Evolutionary conservation across 2,329 filamentous ascomycete genomes (phyloP).

Genomic region (Clonostachys solani): DNA sequence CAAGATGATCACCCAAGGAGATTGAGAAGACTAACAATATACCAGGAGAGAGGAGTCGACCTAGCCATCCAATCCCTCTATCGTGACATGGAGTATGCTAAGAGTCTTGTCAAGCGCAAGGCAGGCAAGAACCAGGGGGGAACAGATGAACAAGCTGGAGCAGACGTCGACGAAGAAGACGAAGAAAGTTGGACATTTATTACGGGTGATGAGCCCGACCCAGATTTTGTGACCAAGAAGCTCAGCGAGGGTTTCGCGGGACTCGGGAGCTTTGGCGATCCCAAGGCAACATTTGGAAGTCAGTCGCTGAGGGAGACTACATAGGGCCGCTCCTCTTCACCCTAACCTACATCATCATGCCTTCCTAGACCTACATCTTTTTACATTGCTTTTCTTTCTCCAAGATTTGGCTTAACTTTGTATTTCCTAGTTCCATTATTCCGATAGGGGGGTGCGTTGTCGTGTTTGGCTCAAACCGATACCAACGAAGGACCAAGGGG

Average conservation of each 20-base stretch:
- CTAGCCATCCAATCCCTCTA: constrained; percentile 90
- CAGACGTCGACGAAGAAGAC: constrained; percentile 55
- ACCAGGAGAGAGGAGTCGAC: constrained; percentile 83
- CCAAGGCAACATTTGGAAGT: too few species aligned
- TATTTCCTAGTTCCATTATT: too few species aligned
- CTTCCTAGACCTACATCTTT: too few species aligned
- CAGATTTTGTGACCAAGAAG: constrained; percentile 34
- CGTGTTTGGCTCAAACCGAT: too few species aligned
- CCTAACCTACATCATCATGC: too few species aligned
- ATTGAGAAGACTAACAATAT: neutral
- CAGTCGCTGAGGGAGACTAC: too few species aligned
- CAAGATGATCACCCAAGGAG: neutral
- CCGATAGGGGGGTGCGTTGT: too few species aligned
- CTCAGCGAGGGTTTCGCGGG: constrained; percentile 20
- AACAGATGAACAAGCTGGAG: constrained; percentile 18
- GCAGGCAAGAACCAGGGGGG: constrained; percentile 40
- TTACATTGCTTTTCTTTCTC: too few species aligned
- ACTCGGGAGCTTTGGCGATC: neutral
- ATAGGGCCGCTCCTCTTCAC: too few species aligned
- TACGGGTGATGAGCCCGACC: constrained; percentile 48
- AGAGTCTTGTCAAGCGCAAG: constrained; percentile 70
- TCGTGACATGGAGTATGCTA: constrained; percentile 90
- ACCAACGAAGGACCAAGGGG: too few species aligned
- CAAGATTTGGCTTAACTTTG: too few species aligned
- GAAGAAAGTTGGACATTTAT: constrained; percentile 92